Base-by-base conservation (phyloP, 192 early-diverging fungal species). In the Thoreauomyces humboldtii region DNA sequence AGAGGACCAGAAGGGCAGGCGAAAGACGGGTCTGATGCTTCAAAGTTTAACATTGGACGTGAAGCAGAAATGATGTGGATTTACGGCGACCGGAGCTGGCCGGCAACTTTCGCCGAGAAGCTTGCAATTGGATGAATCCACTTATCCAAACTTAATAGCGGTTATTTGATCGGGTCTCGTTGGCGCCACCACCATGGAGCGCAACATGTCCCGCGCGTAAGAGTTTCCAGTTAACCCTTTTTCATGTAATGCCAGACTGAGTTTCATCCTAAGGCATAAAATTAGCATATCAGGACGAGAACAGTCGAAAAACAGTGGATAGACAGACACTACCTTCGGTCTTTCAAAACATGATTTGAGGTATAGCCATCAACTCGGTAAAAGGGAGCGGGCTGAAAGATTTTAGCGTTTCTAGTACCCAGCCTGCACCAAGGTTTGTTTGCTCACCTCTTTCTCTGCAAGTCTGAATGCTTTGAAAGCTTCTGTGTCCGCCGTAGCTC, bases 201-300 rank as follows among this genome's bases (percentile, higher is more conserved):
- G 6, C 27, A 52, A 29, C 50, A 52, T 52, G 19, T 52, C 19
- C 4, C 50, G 50, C 9, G 50, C 50, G 27, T 52, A 52, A 28
- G 25, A 15, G 24, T 52, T 52, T 24, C 32, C 27, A 4, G 27
- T 14, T 27, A 52, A 31, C 5, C 50, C 50, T 24, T 31, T 24
- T 27, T 52, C 50, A 29, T 52, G 50, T 6, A 52, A 17, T 29
- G 50, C 50, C 50, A 52, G 6, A 28, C 50, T 52, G 6, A 52
- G 27, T 29, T 28, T 52, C 5, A 5, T 17, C 50, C 50, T 52
- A 17, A n/a, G n/a, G n/a, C n/a, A n/a, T n/a, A n/a, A n/a, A n/a
- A n/a, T 52, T 52, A 2, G 5, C 3, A 31, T 41, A 12, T 41
- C 38, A n/a, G 9, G 38, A 41, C 38, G 38, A 12, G 38, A 12